Evolutionary conservation across 1,139 yeast species (phyloP).

Genomic region (Protomyces inouyei): DNA sequence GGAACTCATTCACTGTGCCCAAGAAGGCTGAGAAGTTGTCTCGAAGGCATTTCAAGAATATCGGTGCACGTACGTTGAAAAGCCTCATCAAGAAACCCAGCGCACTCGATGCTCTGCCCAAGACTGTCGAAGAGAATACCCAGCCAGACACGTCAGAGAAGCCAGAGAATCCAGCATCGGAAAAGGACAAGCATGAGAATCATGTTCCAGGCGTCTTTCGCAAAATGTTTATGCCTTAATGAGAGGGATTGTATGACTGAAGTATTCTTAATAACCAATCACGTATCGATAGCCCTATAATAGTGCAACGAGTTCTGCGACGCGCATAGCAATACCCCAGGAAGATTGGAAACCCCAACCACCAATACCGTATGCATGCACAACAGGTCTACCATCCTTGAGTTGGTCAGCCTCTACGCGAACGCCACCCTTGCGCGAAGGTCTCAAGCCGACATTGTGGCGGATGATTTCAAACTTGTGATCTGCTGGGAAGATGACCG

Average conservation of each 20-base stretch:
- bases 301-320: not conserved
- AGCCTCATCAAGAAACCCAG: not conserved
- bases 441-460: conserved; percentile 64
- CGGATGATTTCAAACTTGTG: conserved; percentile 44
- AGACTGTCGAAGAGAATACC: not conserved
- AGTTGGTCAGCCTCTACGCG: conserved; percentile 48
- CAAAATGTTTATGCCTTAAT: not conserved
- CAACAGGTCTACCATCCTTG: conserved; percentile 37
- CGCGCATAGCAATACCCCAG: conserved; percentile 11
- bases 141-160: not conserved
- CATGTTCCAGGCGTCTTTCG: not conserved
- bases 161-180: not conserved
- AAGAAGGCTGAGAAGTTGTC: no score
- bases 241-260: no score
- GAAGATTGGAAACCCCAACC: conserved; percentile 64
- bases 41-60: not conserved
- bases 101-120: not conserved
- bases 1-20: no score
- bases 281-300: no score
- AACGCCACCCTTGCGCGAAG: conserved; percentile 60
- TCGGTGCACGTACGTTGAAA: not conserved
- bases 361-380: conserved; percentile 71
- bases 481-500: conserved; percentile 41
- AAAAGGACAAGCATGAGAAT: not conserved
- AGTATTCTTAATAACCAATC: no score